Evolutionary conservation across 2,329 filamentous ascomycete species (phyloP), one percentile per base, ranked within the genome.

Genomic region (Sarocladiaceae sp.): DNA sequence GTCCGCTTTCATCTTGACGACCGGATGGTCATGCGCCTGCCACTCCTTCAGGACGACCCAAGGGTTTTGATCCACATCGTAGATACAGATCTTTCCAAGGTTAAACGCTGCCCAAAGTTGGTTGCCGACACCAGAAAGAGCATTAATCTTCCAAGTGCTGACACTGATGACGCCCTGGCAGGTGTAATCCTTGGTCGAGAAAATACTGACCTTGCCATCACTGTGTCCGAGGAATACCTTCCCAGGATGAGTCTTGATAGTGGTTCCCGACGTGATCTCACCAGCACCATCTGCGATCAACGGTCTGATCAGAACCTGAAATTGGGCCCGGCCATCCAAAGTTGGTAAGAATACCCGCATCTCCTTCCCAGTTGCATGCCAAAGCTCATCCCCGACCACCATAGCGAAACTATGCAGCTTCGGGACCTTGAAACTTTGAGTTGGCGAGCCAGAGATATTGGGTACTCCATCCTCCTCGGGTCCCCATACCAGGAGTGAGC

Each of bases 11-110:
- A 99, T 81, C 53, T 84, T 86, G 44, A 88, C 79, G 7, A 96
- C 86, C 0, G 92, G 88, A 57, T 87, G 87, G 6, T 90, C 85
- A 64, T 97, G 94, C 2, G 90, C 93, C 57, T 86, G 84, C 93
- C 94, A 99, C 63, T 97, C 93, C 67, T 99, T 99, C 71, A 89
- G 86, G 23, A 96, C 83, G 18, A 79, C 79, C 94, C 94, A 99
- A 0, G 93, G 93, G n/a, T 80, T 83, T 26, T 82, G 79, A 10
- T 75, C 80, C 11, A 90, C 87, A 66, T 99, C 92, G 68, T 97
- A 99, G 7, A 97, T 88, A 62, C 90, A 94, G 28, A 96, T 84
- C 78, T 87, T 96, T 15, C 94, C 94, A 0, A 89, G 97, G 66
- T 93, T 97, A 72, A 92, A 97, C 2, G 87, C 93, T 25, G 91